phyloP scores from a whole-genome alignment of 2,329 filamentous ascomycete species.

The Fusarium xylarioides region DNA sequence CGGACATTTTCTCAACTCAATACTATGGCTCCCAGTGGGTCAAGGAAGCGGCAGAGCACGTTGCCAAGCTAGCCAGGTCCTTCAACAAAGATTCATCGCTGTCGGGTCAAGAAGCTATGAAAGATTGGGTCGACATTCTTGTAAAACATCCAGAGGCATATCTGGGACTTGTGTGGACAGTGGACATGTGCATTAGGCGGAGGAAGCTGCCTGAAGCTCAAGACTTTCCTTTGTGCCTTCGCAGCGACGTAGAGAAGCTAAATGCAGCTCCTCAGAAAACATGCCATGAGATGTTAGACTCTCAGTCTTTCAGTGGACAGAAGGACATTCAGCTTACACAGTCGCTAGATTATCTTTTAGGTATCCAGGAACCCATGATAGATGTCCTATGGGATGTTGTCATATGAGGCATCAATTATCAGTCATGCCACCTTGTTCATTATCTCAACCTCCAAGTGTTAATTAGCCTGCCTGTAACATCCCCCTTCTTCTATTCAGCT shows the following conservation, averaged over 20 bases:
- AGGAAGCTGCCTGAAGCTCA: background rate
- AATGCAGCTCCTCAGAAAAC: rapidly evolving
- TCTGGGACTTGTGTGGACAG: background rate
- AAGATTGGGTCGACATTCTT: background rate
- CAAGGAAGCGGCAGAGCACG: background rate
- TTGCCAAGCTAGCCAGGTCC: background rate
- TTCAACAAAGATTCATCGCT: background rate
- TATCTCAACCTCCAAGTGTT: no score
- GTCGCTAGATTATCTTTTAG: background rate
- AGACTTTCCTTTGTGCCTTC: background rate
- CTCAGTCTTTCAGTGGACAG: background rate
- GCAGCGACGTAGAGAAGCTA: background rate
- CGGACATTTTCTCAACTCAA: background rate
- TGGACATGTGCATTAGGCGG: background rate
- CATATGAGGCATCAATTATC: no score
- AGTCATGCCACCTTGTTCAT: no score
- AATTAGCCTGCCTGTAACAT: rapidly evolving
- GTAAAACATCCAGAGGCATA: background rate
- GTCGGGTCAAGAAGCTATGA: background rate
- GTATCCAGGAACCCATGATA: background rate
- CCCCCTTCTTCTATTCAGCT: background rate
- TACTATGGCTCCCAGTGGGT: background rate
- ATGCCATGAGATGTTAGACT: background rate
- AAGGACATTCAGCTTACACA: background rate
- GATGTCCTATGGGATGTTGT: background rate